Base-by-base conservation (phyloP, 2,329 filamentous ascomycete genomes). In the Colletotrichum spinosum region DNA sequence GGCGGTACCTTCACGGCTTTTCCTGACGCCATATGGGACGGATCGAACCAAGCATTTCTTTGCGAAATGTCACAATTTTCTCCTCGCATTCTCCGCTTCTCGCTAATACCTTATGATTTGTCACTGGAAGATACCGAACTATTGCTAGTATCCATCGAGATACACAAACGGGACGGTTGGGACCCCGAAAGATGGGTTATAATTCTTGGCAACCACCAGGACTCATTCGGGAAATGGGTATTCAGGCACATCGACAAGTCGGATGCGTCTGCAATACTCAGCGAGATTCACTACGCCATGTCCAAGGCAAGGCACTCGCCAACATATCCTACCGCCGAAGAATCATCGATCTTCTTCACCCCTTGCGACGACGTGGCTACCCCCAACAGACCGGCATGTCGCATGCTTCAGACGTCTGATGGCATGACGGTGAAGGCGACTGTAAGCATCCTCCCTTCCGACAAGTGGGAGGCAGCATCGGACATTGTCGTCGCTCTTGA, bases 151-250 rank as follows among this genome's bases (percentile, higher is more conserved):
- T 46, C 35, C 12, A 2, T 38, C 7, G 35, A 17, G 4, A 9
- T 37, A n/a, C 35, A 12, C 1, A 8, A 49, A 2, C 34, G 4
- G 8, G 9, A 35, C 17, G 13, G 6, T 1, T 13, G 42, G 25
- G 13, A 8, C 46, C 37, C 37, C 6, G 45, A 50, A 34, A 35
- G 55, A 2, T 54, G 51, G 51, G 51, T 39, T 6, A 54, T 42
- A 12, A 3, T 54, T 17, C 8, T 54, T 2, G 35, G 51, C 39
- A n/a, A 54, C 51, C 34, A 12, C 11, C 8, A 54, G n/a, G 51
- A 54, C 1, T 9, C 51, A 17, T 38, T 54, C 1, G 51, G 51
- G 12, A 33, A 25, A 15, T n/a, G 15, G 2, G 3, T 54, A 4
- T 2, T 42, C 34, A 33, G 4, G 11, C 39, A n/a, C 1, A 17